Conservation (phyloP, 768 basidiomycete genomes). For the Leccinum barrowsii region DNA sequence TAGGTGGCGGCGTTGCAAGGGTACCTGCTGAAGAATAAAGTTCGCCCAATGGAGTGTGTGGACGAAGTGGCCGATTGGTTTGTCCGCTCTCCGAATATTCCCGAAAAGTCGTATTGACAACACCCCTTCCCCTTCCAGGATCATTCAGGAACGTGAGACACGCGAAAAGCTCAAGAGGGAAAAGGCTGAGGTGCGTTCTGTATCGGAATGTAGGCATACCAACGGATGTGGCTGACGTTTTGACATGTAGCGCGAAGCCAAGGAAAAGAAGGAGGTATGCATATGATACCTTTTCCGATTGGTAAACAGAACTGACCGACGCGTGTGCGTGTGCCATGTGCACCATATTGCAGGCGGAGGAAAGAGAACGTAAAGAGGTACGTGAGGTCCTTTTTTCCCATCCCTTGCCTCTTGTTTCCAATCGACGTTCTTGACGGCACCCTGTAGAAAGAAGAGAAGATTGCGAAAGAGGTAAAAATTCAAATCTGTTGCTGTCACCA, state of each 20-base stretch:
- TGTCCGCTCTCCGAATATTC: slow-evolving; percentile 13
- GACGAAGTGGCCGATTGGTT: slow-evolving; percentile 76
- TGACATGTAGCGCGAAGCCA: slow-evolving; percentile 63
- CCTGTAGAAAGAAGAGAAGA: slow-evolving; percentile 49
- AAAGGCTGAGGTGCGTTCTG: slow-evolving; percentile 49
- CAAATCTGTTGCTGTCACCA: not conserved
- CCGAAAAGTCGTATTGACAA: slow-evolving; percentile 4
- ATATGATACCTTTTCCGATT: not conserved
- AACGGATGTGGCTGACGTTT: slow-evolving; percentile 7
- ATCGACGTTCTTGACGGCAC: slow-evolving; percentile 6
- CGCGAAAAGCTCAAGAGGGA: slow-evolving; percentile 84
- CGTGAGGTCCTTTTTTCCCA: not conserved
- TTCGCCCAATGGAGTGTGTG: slow-evolving; percentile 82
- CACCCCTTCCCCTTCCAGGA: slow-evolving; percentile 29
- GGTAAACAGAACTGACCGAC: slow-evolving; percentile 1
- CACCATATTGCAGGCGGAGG: slow-evolving; percentile 44
- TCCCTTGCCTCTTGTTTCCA: not conserved
- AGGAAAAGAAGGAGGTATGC: slow-evolving; percentile 68
- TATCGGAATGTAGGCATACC: not conserved
- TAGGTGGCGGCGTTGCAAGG: slow-evolving; percentile 84
- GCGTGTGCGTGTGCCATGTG: not conserved
- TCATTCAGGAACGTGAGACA: slow-evolving; percentile 77
- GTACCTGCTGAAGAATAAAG: slow-evolving; percentile 85
- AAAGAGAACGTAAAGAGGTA: slow-evolving; percentile 62
- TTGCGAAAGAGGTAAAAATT: slow-evolving; percentile 49